These are phyloP conservation scores for Leishmania braziliensis DNA, from an alignment of 208 protist genomes.

Conservation along the genomic window DNA sequence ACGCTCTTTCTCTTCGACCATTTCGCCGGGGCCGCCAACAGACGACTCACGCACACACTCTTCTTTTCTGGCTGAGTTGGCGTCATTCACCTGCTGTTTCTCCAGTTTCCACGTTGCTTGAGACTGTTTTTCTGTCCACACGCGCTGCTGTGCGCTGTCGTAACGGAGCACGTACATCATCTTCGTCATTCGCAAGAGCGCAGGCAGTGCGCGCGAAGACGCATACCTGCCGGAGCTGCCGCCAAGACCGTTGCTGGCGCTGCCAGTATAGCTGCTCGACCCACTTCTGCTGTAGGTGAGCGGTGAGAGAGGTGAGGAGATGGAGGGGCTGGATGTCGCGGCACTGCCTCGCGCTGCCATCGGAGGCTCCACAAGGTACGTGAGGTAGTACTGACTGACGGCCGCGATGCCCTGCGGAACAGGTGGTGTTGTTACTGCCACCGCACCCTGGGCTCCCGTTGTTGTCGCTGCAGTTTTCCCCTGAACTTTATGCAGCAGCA, in stretches of 20 bases:
- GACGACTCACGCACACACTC: not conserved
- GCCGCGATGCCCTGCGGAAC: not conserved
- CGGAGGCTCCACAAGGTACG: not conserved
- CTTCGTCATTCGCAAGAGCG: not conserved
- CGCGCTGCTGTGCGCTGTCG: conserved; percentile 10
- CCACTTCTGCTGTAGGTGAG: not conserved
- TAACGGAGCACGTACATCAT: conserved; percentile 6
- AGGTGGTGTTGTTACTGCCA: not conserved
- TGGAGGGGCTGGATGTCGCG: not conserved
- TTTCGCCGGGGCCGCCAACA: not conserved
- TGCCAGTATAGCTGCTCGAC: not conserved
- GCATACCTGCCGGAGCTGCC: not conserved
- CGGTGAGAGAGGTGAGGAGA: not conserved
- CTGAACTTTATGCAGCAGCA: not conserved
- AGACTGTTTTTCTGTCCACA: conserved; percentile 14
- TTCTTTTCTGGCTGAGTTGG: not conserved
- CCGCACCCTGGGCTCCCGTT: not conserved
- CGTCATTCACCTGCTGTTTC: not conserved
- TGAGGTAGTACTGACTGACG: conserved; percentile 11
- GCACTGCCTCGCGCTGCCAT: not conserved
- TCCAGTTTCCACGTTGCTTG: not conserved
- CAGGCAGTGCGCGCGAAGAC: not conserved
- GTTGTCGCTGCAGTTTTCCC: conserved; percentile 3
- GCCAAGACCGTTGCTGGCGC: not conserved
- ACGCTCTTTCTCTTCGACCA: not conserved